Evolutionary conservation across 495 filamentous ascomycete species (phyloP).

Genomic region (Massariosphaeria phaeospora): DNA sequence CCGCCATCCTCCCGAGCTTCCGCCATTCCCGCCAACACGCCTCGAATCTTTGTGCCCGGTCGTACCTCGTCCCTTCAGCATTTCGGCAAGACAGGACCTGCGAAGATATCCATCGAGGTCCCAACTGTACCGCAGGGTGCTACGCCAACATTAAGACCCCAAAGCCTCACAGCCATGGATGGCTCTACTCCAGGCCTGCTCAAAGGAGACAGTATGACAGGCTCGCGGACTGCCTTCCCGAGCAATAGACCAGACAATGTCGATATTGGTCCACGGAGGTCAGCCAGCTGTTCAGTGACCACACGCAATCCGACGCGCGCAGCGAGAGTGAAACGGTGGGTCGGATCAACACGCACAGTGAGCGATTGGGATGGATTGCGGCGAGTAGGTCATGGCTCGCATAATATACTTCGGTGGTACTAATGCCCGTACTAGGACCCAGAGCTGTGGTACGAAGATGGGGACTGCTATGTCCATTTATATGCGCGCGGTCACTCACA

Average conservation of each 20-base stretch:
- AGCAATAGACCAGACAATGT: too few species aligned
- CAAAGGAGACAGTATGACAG: too few species aligned
- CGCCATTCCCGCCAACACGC: slow-evolving; percentile 15
- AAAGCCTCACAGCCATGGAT: slow-evolving; percentile 4
- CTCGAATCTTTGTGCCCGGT: slow-evolving; percentile 18
- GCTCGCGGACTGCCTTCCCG: too few species aligned
- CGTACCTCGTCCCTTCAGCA: slow-evolving; percentile 17
- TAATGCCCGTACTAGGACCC: slow-evolving; percentile 45
- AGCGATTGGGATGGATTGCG: slow-evolving; percentile 51
- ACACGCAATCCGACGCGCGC: slow-evolving; percentile 17
- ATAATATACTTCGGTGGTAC: not conserved
- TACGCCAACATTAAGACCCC: not conserved
- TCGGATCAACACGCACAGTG: slow-evolving; percentile 49
- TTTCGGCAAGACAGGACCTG: not conserved
- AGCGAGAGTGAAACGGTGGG: slow-evolving; percentile 47
- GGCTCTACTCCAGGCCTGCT: too few species aligned
- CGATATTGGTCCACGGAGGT: too few species aligned
- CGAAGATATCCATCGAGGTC: slow-evolving; percentile 15
- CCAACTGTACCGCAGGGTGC: slow-evolving; percentile 9
- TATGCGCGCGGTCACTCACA: slow-evolving; percentile 56
- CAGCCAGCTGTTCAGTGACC: slow-evolving; percentile 4
- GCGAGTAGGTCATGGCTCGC: slow-evolving; percentile 41
- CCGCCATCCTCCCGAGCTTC: not conserved
- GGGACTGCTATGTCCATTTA: slow-evolving; percentile 60
- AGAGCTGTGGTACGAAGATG: slow-evolving; percentile 59